These are phyloP conservation scores for Mycena citricolor DNA, from an alignment of 1,284 basidiomycete genomes.

Conservation along the genomic window DNA sequence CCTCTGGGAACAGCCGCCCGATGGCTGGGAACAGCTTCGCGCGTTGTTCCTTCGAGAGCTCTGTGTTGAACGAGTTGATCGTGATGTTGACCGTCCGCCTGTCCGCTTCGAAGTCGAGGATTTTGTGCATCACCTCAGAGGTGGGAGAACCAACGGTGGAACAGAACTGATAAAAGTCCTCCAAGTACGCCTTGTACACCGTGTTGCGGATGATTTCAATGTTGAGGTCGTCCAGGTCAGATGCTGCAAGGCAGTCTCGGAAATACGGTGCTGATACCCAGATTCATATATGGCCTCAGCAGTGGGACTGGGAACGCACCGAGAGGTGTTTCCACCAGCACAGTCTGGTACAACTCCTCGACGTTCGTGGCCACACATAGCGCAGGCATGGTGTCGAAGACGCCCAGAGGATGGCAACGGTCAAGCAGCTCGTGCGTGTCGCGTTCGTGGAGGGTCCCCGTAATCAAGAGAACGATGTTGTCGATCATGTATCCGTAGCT, in stretches of 20 bases:
- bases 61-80: slow-evolving; percentile 98
- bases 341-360: slow-evolving; percentile 97
- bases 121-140: slow-evolving; percentile 83
- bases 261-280: slow-evolving; percentile 87
- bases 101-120: slow-evolving; percentile 96
- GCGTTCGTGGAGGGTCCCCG: slow-evolving; percentile 95
- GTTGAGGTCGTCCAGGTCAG: slow-evolving; percentile 97
- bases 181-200: slow-evolving; percentile 99
- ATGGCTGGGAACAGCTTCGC: slow-evolving; percentile 95
- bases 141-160: slow-evolving; percentile 82
- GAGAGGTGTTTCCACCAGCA: slow-evolving; percentile 95
- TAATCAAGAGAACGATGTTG: slow-evolving; percentile 97
- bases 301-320: slow-evolving; percentile 51
- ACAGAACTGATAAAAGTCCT: slow-evolving; percentile 93
- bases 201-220: slow-evolving; percentile 99
- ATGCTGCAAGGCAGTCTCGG: slow-evolving; percentile 91
- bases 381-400: slow-evolving; percentile 98
- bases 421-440: slow-evolving; percentile 97
- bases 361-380: slow-evolving; percentile 99
- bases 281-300: slow-evolving; percentile 7
- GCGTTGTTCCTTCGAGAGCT: slow-evolving; percentile 92
- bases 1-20: slow-evolving; percentile 92
- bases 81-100: slow-evolving; percentile 97
- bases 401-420: slow-evolving; percentile 94
- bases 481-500: slow-evolving; percentile 99